Base-by-base conservation (phyloP, 164 flowering plant species). In the Saururus chinensis region DNA sequence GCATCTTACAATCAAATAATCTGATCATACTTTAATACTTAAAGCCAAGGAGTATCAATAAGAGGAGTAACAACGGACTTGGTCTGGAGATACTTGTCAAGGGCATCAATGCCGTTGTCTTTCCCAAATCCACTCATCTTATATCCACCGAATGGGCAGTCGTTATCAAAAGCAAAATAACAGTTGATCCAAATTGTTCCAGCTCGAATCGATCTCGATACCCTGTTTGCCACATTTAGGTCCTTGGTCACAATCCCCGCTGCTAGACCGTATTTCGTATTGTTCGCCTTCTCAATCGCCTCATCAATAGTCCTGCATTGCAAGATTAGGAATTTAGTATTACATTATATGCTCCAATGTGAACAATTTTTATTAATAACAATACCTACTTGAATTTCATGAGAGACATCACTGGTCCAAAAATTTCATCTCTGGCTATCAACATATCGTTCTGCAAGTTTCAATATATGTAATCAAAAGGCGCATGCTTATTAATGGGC, bases 111-210 rank as follows among this genome's bases (percentile, higher is more conserved):
- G 8, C 96, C 92, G 1, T 5, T 19, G 24, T 86, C 89, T 51
- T 75, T 77, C 7, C 83, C 89, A 51, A 80, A 79, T 9, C 96
- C 96, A 55, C 96, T 88, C 86, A 74, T 79, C 71, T 84, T 88
- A 53, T 77, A 86, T 11, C 96, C 96, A 60, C 92, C 92, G 68
- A 52, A 81, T n/a, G 96, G 84, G 62, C 73, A 68, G 21, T 78
- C 92, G 0, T 0, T 17, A 51, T 82, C 87, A 12, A 88, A 76
- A 0, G 75, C 86, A 40, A 78, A 76, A 68, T 84, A 88, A 56
- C 92, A 84, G 30, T 88, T 88, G 66, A 88, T 68, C 92, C 96
- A 88, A 53, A 88, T 73, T 7, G 60, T 42, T 26, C 96, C 96
- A 0, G 92, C 89, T 0, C 86, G 78, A 19, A 88, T 74, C 2